Evolutionary conservation across 805 yeast genomes (phyloP), one percentile per base, ranked within the genome.

Genomic region (Candida silvicultrix): DNA sequence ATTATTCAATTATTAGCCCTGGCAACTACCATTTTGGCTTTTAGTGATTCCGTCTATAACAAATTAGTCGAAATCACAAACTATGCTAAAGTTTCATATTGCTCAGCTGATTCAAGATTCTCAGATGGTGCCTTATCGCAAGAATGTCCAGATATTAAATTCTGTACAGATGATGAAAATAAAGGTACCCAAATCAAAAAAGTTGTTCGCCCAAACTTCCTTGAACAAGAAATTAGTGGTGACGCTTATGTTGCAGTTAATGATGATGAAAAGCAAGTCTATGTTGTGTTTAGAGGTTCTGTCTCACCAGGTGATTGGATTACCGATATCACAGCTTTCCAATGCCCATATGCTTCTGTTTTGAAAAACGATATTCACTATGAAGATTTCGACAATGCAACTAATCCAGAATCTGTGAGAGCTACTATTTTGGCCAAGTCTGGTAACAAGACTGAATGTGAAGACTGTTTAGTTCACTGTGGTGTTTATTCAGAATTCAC

Each of bases 271-370:
- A 57, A 68, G 39, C 68, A 73, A 41, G 64, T 85, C 5, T 59
- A 74, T 18, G 58, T 81, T 38, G 76, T 70, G 0, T 81, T 80
- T 52, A 71, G 89, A 63, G 94, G 94, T 6, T 78, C 89, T 0
- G 64, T 80, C 1, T 71, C 83, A 8, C 59, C 70, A n/a, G 69
- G 72, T 36, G 94, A 86, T 58, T 81, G 85, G 83, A 46, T 72
- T 14, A 70, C 78, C 25, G 85, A 86, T 62, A 66, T 83, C 41
- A 69, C 72, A 36, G 67, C 75, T 36, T 43, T 66, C 4, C 79
- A 78, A 6, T 68, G 70, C 3, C 56, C 57, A 1, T 83, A 80
- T 57, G 53, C 57, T 15, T 84, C 88, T 0, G 57, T 70, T 35
- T 65, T 71, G 15, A 42, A 49, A 19, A 42, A 53, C 11, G 35